These are phyloP conservation scores for Triangularia verruculosa DNA, from an alignment of 2,329 filamentous ascomycete species.

Conservation along the genomic window DNA sequence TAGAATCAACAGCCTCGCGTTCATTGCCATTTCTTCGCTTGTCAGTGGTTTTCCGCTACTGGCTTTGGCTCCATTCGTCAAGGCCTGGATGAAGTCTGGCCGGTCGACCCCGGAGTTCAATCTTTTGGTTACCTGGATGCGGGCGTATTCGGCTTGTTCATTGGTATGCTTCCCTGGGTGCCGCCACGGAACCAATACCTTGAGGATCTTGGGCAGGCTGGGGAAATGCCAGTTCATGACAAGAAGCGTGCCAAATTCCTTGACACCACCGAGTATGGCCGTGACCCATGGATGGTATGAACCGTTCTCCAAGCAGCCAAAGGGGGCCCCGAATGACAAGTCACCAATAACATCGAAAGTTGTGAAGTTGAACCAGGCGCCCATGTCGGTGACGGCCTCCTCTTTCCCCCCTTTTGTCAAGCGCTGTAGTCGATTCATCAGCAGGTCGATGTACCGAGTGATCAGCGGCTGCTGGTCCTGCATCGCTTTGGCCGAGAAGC, in stretches of 20 bases:
- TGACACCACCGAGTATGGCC: conserved; percentile 18
- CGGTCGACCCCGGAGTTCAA: not conserved
- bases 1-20: conserved; percentile 33
- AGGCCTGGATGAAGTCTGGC: conserved; percentile 18
- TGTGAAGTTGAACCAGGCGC: conserved; percentile 28
- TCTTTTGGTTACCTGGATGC: conserved; percentile 6
- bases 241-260: conserved; percentile 9
- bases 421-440: conserved; percentile 23
- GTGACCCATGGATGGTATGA: conserved; percentile 25
- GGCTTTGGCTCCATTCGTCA: conserved; percentile 8
- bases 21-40: conserved; percentile 18
- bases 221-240: conserved; percentile 9
- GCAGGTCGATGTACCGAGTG: conserved; percentile 33
- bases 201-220: not conserved
- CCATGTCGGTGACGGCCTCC: not conserved
- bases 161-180: not conserved
- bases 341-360: conserved; percentile 32
- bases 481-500: conserved; percentile 37
- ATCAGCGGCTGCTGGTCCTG: conserved; percentile 39
- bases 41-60: conserved; percentile 16
- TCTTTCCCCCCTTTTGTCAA: not conserved
- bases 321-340: conserved; percentile 29
- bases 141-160: conserved; percentile 7
- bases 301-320: conserved; percentile 24
- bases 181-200: not conserved